Evolutionary conservation across 768 basidiomycete species (phyloP), one percentile per base, ranked within the genome.

Genomic region (Suillus fuscotomentosus): DNA sequence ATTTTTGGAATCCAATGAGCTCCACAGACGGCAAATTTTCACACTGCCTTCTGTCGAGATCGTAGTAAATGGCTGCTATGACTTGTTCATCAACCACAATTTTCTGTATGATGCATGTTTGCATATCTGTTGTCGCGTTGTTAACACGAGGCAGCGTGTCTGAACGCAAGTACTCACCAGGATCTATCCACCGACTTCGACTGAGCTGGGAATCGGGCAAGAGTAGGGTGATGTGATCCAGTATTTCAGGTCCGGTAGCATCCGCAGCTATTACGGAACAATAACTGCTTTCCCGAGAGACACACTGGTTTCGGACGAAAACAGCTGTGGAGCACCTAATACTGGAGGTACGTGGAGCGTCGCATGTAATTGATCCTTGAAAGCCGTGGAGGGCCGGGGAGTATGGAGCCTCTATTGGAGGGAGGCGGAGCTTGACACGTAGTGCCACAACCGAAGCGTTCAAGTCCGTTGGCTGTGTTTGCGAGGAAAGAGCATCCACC

Each of bases 111-210:
- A 92, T 81, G 51, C 74, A 81, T 59, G 57, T 13, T 59, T 41
- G 57, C 27, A 59, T 13, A 59, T 59, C 57, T 59, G 42, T 42
- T 24, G 69, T 66, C 78, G 73, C 75, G 66, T 70, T 73, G 67
- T 71, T 66, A 74, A 66, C 74, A 68, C 66, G 70, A 72, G 73
- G 72, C 39, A 22, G 53, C 60, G 20, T 8, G 22, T 53, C 41
- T 57, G 54, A 54, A 64, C 42, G 64, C 57, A 64, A 65, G 56
- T 64, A 83, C 89, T 74, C 71, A 91, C 90, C 77, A 66, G 83
- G 75, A 72, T 89, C 87, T 67, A 89, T 79, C 90, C 89, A 90
- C 64, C 88, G 83, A 75, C 90, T 90, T 64, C 85, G 80, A 70
- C 73, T 85, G 57, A 93, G 78, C 17, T 80, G 75, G 24, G 90